A percentile compares a stretch with the other conserved stretches of the same genome.
phyloP scores from a whole-genome alignment of 1,139 yeast genomes.

The Saccharomycopsis hybrid region DNA sequence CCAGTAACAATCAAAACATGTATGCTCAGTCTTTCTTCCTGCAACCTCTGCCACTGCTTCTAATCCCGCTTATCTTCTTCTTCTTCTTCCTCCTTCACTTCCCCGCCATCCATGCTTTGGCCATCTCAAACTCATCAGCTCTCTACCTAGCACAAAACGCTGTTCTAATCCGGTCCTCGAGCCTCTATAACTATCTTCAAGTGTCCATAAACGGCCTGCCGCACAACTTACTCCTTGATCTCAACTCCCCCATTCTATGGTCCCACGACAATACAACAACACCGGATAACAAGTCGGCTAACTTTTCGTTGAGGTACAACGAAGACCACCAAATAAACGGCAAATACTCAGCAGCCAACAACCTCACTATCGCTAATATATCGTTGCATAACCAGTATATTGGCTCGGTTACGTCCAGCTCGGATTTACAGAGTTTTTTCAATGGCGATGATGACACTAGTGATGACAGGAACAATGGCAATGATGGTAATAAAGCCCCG shows the following conservation, averaged over 20 bases:
- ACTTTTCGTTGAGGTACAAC: constrained; percentile 4
- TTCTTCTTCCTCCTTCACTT: neutral
- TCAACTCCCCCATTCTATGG: constrained; percentile 15
- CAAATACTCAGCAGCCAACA: neutral
- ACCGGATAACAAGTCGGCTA: neutral
- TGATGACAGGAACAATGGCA: too few relatives aligned
- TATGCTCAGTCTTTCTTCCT: too few relatives aligned
- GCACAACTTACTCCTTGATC: constrained; percentile 8
- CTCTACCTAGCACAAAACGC: neutral
- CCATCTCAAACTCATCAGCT: neutral
- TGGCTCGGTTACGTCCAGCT: neutral
- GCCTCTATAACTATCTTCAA: constrained; percentile 1
- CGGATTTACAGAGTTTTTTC: neutral
- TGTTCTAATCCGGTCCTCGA: neutral
- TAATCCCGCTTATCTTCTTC: neutral
- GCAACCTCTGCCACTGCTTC: too few relatives aligned
- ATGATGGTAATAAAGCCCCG: neutral
- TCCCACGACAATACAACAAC: neutral
- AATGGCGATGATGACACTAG: too few relatives aligned
- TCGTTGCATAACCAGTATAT: constrained; percentile 5
- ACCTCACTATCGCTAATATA: constrained; percentile 5
- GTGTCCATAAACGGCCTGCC: constrained; percentile 5
- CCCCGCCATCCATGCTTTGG: neutral
- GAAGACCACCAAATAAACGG: constrained; percentile 1
- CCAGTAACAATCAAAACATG: too few relatives aligned